Evolutionary conservation across 768 basidiomycete genomes (phyloP).

Genomic region (Gyrodon lividus): DNA sequence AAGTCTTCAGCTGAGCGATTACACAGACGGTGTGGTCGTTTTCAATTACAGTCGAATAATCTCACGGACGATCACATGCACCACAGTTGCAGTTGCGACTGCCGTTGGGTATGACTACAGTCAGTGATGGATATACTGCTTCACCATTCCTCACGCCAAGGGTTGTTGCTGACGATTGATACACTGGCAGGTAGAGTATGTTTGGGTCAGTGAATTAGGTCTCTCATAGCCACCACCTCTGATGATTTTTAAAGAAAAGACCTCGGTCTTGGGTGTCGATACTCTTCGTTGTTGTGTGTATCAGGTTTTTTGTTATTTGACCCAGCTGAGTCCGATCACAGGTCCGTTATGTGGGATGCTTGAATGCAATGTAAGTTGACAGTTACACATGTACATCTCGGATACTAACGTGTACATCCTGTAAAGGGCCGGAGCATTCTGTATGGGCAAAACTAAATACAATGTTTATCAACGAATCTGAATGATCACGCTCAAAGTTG

Average conservation of each 20-base stretch:
- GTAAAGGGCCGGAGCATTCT: not conserved
- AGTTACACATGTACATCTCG: not conserved
- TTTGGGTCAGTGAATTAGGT: constrained; percentile 9
- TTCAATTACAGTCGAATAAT: not conserved
- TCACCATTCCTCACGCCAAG: no score
- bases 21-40: not conserved
- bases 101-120: constrained; percentile 17
- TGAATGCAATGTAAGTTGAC: not conserved
- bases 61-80: not conserved
- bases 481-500: not conserved
- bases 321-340: not conserved
- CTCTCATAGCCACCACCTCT: not conserved
- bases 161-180: not conserved
- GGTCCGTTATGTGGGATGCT: not conserved
- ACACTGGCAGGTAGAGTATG: constrained; percentile 9
- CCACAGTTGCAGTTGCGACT: constrained; percentile 6
- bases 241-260: not conserved
- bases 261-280: not conserved
- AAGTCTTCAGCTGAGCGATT: not conserved
- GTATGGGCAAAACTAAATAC: not conserved
- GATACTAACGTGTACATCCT: not conserved
- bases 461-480: not conserved
- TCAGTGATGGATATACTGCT: not conserved
- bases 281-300: not conserved
- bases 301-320: not conserved